Conservation (phyloP, 306 rosid species). For the Canavalia gladiata region DNA sequence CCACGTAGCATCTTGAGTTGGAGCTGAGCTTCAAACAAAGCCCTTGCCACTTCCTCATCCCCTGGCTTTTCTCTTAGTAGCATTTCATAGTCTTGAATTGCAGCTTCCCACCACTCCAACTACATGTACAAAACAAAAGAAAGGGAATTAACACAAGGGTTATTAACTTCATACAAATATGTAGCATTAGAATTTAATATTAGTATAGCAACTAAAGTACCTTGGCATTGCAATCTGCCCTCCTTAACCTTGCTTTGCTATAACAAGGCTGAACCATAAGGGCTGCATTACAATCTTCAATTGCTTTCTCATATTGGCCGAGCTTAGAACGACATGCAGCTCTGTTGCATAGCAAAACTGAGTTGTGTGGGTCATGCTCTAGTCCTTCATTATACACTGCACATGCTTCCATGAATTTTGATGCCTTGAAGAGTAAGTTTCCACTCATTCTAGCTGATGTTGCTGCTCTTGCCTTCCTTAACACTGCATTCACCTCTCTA, state of each 20-base stretch:
- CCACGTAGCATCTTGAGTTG: slow-evolving; percentile 73
- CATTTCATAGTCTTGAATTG: slow-evolving; percentile 87
- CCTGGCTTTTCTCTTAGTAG: slow-evolving; percentile 82
- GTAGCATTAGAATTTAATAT: neutral
- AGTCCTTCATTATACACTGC: slow-evolving; percentile 79
- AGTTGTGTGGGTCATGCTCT: slow-evolving; percentile 77
- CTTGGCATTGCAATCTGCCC: slow-evolving; percentile 88
- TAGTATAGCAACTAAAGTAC: slow-evolving; percentile 47
- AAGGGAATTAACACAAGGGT: neutral
- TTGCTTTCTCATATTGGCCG: slow-evolving; percentile 83
- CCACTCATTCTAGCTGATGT: slow-evolving; percentile 82
- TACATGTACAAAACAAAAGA: slow-evolving; percentile 38
- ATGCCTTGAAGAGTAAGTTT: slow-evolving; percentile 81
- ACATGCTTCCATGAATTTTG: slow-evolving; percentile 75
- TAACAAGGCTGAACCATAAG: slow-evolving; percentile 72
- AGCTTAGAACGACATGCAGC: slow-evolving; percentile 94
- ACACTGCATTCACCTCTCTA: slow-evolving; percentile 59
- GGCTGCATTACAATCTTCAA: slow-evolving; percentile 90
- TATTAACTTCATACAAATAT: neutral
- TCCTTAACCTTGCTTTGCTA: slow-evolving; percentile 86
- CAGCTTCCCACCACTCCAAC: slow-evolving; percentile 92
- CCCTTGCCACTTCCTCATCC: slow-evolving; percentile 85
- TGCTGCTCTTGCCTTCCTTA: slow-evolving; percentile 66
- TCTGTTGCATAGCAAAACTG: slow-evolving; percentile 86
- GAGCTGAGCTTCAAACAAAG: slow-evolving; percentile 77